These are phyloP conservation scores for Bocquillonia castaneifolia DNA, from an alignment of 441 rosid genomes.

Conservation along the genomic window DNA sequence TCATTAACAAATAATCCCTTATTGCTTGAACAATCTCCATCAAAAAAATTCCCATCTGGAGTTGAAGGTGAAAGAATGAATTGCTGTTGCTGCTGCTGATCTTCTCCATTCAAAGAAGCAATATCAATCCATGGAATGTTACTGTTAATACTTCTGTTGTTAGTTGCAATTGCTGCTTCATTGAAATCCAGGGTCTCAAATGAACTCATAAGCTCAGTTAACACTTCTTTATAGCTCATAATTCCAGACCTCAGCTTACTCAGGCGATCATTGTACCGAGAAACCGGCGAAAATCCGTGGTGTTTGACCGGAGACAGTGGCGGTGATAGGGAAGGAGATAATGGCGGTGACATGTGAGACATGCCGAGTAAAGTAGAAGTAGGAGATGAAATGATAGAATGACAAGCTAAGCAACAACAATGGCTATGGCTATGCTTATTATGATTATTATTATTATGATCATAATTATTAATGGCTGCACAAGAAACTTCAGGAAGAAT, in stretches of 20 bases:
- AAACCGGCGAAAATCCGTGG: slow-evolving; percentile 35
- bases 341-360: slow-evolving; percentile 54
- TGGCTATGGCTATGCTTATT: slow-evolving; percentile 8
- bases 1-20: slow-evolving; percentile 15
- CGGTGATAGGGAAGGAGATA: slow-evolving; percentile 65
- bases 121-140: slow-evolving; percentile 42
- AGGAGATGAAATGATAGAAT: slow-evolving; percentile 45
- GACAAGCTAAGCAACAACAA: slow-evolving; percentile 54
- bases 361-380: slow-evolving; percentile 57
- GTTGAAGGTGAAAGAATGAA: slow-evolving; percentile 56
- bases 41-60: slow-evolving; percentile 24
- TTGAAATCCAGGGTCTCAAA: slow-evolving; percentile 44
- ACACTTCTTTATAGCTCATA: slow-evolving; percentile 45
- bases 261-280: slow-evolving; percentile 33
- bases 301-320: slow-evolving; percentile 68
- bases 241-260: slow-evolving; percentile 31
- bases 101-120: slow-evolving; percentile 25
- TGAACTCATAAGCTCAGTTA: slow-evolving; percentile 51
- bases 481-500: slow-evolving; percentile 39
- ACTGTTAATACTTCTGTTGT: slow-evolving; percentile 9
- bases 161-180: slow-evolving; percentile 21
- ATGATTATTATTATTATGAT: neutral
- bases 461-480: neutral
- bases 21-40: slow-evolving; percentile 18
- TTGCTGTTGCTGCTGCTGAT: slow-evolving; percentile 34